Evolutionary conservation across 495 filamentous ascomycete genomes (phyloP).

Genomic region (Rhizodiscina lignyota): DNA sequence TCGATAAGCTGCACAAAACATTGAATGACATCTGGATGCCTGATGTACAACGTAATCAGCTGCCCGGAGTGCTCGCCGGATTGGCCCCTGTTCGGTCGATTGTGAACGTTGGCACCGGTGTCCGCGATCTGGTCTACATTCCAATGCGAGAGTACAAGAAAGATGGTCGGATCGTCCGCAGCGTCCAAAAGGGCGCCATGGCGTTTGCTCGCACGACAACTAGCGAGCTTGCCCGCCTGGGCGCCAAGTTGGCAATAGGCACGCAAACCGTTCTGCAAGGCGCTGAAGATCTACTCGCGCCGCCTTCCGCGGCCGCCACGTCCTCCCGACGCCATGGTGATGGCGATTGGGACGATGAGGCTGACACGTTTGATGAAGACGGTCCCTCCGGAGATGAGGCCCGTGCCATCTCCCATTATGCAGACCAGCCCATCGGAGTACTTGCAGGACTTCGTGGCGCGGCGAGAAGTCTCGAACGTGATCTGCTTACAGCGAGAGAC

Average conservation of each 20-base stretch:
- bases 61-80: slow-evolving; percentile 75
- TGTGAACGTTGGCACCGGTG: slow-evolving; percentile 75
- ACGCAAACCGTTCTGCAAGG: slow-evolving; percentile 82
- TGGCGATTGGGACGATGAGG: slow-evolving; percentile 50
- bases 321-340: slow-evolving; percentile 11
- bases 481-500: slow-evolving; percentile 68
- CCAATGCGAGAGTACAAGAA: slow-evolving; percentile 87
- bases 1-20: slow-evolving; percentile 70
- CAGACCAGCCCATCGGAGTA: slow-evolving; percentile 79
- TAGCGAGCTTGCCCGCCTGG: slow-evolving; percentile 77
- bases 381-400: slow-evolving; percentile 29
- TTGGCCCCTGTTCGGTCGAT: slow-evolving; percentile 78
- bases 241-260: slow-evolving; percentile 87
- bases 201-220: slow-evolving; percentile 87
- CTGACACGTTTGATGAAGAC: slow-evolving; percentile 43
- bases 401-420: slow-evolving; percentile 60
- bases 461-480: slow-evolving; percentile 64
- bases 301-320: slow-evolving; percentile 8
- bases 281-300: slow-evolving; percentile 59
- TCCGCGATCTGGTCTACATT: slow-evolving; percentile 71
- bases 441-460: slow-evolving; percentile 72
- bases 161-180: slow-evolving; percentile 81
- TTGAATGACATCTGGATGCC: slow-evolving; percentile 97
- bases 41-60: slow-evolving; percentile 77
- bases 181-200: slow-evolving; percentile 74